Base-by-base conservation (phyloP, 441 rosid species). In the Codiaeum variegatum region DNA sequence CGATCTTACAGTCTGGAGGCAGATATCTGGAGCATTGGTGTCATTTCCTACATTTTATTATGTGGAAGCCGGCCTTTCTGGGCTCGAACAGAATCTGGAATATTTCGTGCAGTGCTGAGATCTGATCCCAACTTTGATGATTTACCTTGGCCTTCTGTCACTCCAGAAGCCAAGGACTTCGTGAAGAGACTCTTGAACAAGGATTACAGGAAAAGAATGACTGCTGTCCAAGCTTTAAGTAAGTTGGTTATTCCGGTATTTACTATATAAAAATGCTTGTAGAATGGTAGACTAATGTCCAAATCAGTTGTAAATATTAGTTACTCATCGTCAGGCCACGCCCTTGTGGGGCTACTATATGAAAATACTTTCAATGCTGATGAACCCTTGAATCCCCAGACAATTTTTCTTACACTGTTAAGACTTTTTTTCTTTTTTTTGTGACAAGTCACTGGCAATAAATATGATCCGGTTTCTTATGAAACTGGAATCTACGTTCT, bases 1-100 rank as follows among this genome's bases (percentile, higher is more conserved):
- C 85, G 97, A 84, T 91, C 96, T 49, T 94, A 92, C 81, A 86
- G 90, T 67, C 80, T 82, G 70, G 98, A 94, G 69, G 97, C 92
- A 65, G 98, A 94, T 85, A 86, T 94, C 72, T 92, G 98, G 98
- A 92, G 98, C 81, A 87, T 91, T 49, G 98, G 98, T 18, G 96
- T 94, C 60, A 94, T 94, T 73, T 75, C 93, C 29, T 92, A 91
- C 82, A 94, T 94, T 78, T 84, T 94, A 80, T 79, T 94, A 77
- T 91, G 98, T 75, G 98, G 98, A 78, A 92, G 97, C 80, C 85
- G 97, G 10, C 98, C 98, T 13, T 94, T 94, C 76, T 94, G 98
- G 98, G 97, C 98, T 64, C 79, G 98, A 61, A 89, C 96, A n/a
- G 97, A 92, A 82, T 94, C 97, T 21, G 97, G 97, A 78, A 94